Evolutionary conservation across 1,284 basidiomycete genomes (phyloP).

Genomic region (Entoloma clypeatum): DNA sequence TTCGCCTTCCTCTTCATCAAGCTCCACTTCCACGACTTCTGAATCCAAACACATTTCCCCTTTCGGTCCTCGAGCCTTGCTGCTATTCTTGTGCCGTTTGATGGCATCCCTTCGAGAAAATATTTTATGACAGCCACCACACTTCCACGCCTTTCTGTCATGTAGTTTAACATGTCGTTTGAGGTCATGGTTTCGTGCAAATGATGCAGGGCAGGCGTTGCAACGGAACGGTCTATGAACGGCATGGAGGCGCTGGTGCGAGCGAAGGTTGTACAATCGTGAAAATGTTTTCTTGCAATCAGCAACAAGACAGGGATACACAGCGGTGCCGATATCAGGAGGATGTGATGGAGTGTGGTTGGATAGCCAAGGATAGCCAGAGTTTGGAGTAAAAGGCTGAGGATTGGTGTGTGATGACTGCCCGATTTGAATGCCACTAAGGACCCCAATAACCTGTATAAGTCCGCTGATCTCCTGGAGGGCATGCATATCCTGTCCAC

Average conservation of each 20-base stretch:
- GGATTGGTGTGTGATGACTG: slow-evolving; percentile 36
- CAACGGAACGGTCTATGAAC: slow-evolving; percentile 63
- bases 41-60: slow-evolving; percentile 50
- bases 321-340: slow-evolving; percentile 63
- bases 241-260: slow-evolving; percentile 62
- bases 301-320: slow-evolving; percentile 65
- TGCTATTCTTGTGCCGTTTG: slow-evolving; percentile 64
- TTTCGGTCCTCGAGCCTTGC: slow-evolving; percentile 42
- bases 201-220: slow-evolving; percentile 60
- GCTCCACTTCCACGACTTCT: slow-evolving; percentile 55
- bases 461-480: slow-evolving; percentile 71
- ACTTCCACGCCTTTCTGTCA: slow-evolving; percentile 66
- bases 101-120: slow-evolving; percentile 75
- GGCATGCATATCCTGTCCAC: slow-evolving; percentile 47
- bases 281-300: slow-evolving; percentile 64
- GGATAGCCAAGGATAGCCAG: slow-evolving; percentile 33
- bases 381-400: slow-evolving; percentile 22
- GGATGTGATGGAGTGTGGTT: slow-evolving; percentile 24
- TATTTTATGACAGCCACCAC: slow-evolving; percentile 63
- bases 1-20: slow-evolving; percentile 49
- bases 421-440: slow-evolving; percentile 68
- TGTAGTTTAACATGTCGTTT: slow-evolving; percentile 69
- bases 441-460: slow-evolving; percentile 72
- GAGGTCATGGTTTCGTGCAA: slow-evolving; percentile 71
- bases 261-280: slow-evolving; percentile 60